A percentile compares a stretch with the other conserved stretches of the same genome.
Evolutionary conservation across 768 basidiomycete genomes (phyloP).

Genomic region (Boletus subcaerulescens): DNA sequence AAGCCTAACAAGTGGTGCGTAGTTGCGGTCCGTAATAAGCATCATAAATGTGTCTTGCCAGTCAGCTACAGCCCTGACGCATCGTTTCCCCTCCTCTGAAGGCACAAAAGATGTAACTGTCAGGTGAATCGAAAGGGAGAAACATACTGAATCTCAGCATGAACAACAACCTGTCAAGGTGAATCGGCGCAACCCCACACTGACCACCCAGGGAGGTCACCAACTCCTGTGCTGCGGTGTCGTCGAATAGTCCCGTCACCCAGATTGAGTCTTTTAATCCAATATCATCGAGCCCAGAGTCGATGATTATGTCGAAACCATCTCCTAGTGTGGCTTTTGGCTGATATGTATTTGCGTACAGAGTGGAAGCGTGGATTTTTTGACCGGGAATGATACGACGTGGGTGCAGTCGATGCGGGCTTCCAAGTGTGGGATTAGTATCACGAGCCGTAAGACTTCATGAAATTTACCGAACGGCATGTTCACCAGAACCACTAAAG

Average conservation of each 20-base stretch:
- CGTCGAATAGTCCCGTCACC: constrained; percentile 23
- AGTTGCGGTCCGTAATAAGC: constrained; percentile 11
- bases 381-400: constrained; percentile 29
- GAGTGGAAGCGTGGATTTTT: constrained; percentile 25
- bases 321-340: constrained; percentile 18
- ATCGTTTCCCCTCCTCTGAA: constrained; percentile 21
- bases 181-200: constrained; percentile 8
- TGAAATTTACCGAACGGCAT: constrained; percentile 13
- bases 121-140: neutral
- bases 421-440: constrained; percentile 1
- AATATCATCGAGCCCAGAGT: neutral
- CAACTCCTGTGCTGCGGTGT: constrained; percentile 12
- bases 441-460: neutral
- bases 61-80: constrained; percentile 11
- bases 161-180: constrained; percentile 7
- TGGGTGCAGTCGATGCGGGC: constrained; percentile 16
- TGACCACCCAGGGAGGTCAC: constrained; percentile 6
- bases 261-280: constrained; percentile 9
- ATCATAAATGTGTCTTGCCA: constrained; percentile 11
- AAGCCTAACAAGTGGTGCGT: constrained; percentile 16
- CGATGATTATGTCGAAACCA: constrained; percentile 19
- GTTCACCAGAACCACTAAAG: constrained; percentile 16
- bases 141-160: constrained; percentile 22
- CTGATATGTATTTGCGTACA: constrained; percentile 20
- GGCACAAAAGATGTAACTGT: neutral